phyloP scores from a whole-genome alignment of 192 early-diverging fungal species.

The Nowakowskiella sp. region DNA sequence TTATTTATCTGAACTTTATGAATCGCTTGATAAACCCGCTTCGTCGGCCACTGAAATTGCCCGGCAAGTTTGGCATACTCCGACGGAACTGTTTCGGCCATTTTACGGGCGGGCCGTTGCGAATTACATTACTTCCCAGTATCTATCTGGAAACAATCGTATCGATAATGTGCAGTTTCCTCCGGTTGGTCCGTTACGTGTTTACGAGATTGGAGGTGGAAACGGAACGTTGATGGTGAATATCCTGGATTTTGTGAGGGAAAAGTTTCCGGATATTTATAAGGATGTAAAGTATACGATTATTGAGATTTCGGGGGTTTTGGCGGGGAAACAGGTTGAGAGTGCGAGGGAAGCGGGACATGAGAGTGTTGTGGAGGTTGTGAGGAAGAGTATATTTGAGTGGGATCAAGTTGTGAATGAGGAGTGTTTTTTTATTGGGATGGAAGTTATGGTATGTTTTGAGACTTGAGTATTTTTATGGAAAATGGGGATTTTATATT shows the following conservation, averaged over 20 bases:
- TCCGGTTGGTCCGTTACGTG: conserved; percentile 49
- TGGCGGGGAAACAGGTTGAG: conserved; percentile 45
- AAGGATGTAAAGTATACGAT: conserved; percentile 72
- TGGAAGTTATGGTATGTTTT: conserved; percentile 84
- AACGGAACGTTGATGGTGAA: conserved; percentile 94
- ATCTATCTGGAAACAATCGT: conserved; percentile 49
- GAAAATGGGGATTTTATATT: not conserved
- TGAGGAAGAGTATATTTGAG: conserved; percentile 90
- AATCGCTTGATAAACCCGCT: conserved; percentile 26
- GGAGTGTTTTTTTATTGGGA: conserved; percentile 85
- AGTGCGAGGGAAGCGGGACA: conserved; percentile 6
- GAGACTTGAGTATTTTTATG: not conserved
- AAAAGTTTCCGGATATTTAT: conserved; percentile 72
- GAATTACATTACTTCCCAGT: conserved; percentile 73
- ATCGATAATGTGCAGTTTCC: too few relatives aligned
- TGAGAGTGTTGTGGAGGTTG: conserved; percentile 55
- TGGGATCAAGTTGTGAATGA: conserved; percentile 65
- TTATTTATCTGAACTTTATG: conserved; percentile 64
- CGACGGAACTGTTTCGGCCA: conserved; percentile 90
- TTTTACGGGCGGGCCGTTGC: conserved; percentile 92
- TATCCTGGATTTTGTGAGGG: conserved; percentile 79
- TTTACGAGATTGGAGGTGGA: conserved; percentile 95
- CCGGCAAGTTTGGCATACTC: conserved; percentile 96
- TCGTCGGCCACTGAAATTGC: conserved; percentile 43
- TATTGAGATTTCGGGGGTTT: conserved; percentile 84